Base-by-base conservation (phyloP, 306 rosid species). In the Corylus heterophylla region DNA sequence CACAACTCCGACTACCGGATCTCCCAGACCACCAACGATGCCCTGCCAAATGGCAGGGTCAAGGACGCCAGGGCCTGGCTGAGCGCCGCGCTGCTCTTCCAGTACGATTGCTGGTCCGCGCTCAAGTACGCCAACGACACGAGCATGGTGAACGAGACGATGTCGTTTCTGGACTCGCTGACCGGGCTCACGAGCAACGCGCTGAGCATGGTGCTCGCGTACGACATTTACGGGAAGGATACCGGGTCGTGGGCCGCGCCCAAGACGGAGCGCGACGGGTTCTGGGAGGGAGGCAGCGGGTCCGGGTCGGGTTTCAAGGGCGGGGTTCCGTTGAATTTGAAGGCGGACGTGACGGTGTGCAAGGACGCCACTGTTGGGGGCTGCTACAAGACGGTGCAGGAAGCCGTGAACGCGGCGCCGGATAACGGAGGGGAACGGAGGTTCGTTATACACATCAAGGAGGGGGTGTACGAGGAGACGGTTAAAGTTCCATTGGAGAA, bases 41-140 rank as follows among this genome's bases (percentile, higher is more conserved):
- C 92, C 0, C 78, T 93, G 20, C 76, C 85, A 5, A 78, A 55
- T 1, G 92, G 87, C 12, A 77, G 22, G 18, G 71, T 2, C 31
- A 90, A 91, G 76, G 92, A 87, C 83, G 92, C 91, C 0, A 87
- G 97, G 4, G 97, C 97, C 0, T 89, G 96, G 89, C 82, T 95
- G 59, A 83, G 90, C 81, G 92, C 98, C 37, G 88, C 96, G 1
- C 62, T 91, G 45, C 86, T 80, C 0, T 89, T 77, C 80, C 98
- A 93, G 70, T 92, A 87, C 87, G 99, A 87, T 74, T 95, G 99
- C 89, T 86, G 89, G 92, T 91, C 86, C 22, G 87, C 82, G 17
- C 87, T 95, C 64, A 90, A 87, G 69, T 95, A 93, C 87, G 97
- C 91, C 2, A 91, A 95, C 87, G 99, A 91, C 86, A 87, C 97